Base-by-base conservation (phyloP, 306 rosid genomes). In the Dalbergia cultrata region DNA sequence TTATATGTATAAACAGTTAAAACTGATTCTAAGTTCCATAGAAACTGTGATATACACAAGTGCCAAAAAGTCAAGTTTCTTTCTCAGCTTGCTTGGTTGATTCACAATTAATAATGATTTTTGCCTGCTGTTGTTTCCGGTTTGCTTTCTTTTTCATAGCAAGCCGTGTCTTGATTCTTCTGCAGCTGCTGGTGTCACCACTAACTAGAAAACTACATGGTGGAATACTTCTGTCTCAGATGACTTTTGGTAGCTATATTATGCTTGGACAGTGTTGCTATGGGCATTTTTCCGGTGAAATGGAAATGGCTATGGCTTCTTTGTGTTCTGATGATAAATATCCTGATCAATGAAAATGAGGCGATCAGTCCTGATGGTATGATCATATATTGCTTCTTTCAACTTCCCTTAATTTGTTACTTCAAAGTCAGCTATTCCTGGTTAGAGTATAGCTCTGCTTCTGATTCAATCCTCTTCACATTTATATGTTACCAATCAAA, bases 341-440 rank as follows among this genome's bases (percentile, higher is more conserved):
- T 81, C 17, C 16, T 82, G 62, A 79, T 82, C 74, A 80, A 68
- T 53, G 73, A 75, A 85, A 85, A 79, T 57, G 67, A 84, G 43
- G 97, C 94, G 26, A 81, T 89, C 82, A 95, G 88, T 86, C 88
- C 86, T 19, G 99, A 95, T 83, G 99, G 99, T 95, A 90, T 74
- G 92, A 17, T 76, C 78, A 62, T 70, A 65, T 69, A 16, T 49
- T 26, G 34, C 57, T 67, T 67, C 67, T 12, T 14, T 22, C 14
- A 60, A 44, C 22, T 70, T 49, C 16, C 72, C 41, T 62, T 61
- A 52, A 12, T 67, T 59, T 26, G 53, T 58, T 57, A 66, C 57
- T 5, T 56, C 18, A 13, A 68, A 63, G 54, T 50, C 53, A 47
- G 58, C 35, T 34, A 13, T 19, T 58, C 58, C 61, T 72, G 6